Percentiles rank a stretch among this genome's conserved stretches.
These are phyloP conservation scores for Baorangia bicolor DNA, from an alignment of 768 basidiomycete species.

Conservation along the genomic window DNA sequence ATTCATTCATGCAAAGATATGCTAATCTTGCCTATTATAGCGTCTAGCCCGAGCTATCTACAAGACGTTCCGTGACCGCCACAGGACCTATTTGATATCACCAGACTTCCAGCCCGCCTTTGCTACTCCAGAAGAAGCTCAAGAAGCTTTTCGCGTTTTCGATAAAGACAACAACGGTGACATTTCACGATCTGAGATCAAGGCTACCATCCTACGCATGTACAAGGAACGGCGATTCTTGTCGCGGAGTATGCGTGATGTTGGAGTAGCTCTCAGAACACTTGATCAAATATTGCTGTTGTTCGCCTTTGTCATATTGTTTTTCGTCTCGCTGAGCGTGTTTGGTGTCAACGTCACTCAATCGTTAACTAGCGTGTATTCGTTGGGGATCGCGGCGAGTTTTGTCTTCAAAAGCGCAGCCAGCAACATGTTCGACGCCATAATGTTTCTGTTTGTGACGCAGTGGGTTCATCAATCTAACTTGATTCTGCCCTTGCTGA, in stretches of 20 bases:
- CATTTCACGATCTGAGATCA: constrained; percentile 73
- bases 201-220: constrained; percentile 60
- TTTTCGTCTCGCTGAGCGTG: constrained; percentile 72
- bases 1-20: background rate
- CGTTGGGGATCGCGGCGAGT: constrained; percentile 69
- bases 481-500: constrained; percentile 4
- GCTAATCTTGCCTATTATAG: constrained; percentile 31
- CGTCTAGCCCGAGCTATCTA: constrained; percentile 69
- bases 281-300: constrained; percentile 63
- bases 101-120: constrained; percentile 73
- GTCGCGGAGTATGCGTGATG: constrained; percentile 75
- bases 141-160: constrained; percentile 71
- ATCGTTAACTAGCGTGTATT: constrained; percentile 70
- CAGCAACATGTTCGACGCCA: constrained; percentile 71
- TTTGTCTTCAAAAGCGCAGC: constrained; percentile 81
- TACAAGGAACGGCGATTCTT: constrained; percentile 81
- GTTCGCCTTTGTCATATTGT: constrained; percentile 61
- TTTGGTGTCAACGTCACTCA: constrained; percentile 67
- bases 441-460: constrained; percentile 81
- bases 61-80: constrained; percentile 53
- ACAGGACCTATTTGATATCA: constrained; percentile 60
- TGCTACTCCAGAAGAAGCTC: constrained; percentile 50
- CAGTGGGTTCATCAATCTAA: constrained; percentile 52
- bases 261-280: constrained; percentile 61
- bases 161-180: constrained; percentile 79